Percentiles rank a stretch among this genome's conserved stretches.
Evolutionary conservation across 1,284 basidiomycete species (phyloP).

Genomic region (Acaromyces ingoldii): DNA sequence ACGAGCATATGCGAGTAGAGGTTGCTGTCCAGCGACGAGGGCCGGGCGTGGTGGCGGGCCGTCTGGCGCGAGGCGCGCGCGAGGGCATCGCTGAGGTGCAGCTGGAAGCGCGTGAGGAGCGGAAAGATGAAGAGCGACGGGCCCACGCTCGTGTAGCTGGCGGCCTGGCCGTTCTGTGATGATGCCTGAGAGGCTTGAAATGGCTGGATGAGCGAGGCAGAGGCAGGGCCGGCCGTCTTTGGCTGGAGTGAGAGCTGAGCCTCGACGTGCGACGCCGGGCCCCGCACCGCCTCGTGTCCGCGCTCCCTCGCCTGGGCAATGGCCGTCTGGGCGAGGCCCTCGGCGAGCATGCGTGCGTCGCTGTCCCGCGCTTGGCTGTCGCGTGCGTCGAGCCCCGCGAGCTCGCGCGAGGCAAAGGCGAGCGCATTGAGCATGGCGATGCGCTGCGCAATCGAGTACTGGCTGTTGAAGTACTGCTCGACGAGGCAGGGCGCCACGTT

Average conservation of each 20-base stretch:
- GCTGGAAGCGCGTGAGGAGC: conserved; percentile 81
- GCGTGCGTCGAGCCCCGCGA: conserved; percentile 60
- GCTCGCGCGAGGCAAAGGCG: conserved; percentile 75
- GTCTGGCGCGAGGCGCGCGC: conserved; percentile 58
- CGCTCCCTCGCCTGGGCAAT: background rate
- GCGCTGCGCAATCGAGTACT: conserved; percentile 80
- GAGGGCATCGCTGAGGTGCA: conserved; percentile 10
- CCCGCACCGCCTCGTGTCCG: background rate
- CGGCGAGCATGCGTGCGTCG: background rate
- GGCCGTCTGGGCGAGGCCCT: background rate
- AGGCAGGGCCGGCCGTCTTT: too few species aligned
- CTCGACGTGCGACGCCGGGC: too few species aligned
- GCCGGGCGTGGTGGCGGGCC: conserved; percentile 57
- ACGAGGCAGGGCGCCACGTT: conserved; percentile 72
- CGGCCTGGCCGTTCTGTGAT: too few species aligned
- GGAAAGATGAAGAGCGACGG: conserved; percentile 62
- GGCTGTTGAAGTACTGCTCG: conserved; percentile 86
- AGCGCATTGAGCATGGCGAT: conserved; percentile 78
- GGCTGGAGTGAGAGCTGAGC: too few species aligned
- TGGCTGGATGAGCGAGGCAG: too few species aligned
- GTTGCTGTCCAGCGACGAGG: background rate
- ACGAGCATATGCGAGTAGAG: conserved; percentile 62
- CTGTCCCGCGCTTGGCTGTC: background rate
- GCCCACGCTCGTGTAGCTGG: conserved; percentile 24
- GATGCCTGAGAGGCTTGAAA: too few species aligned